Evolutionary conservation across 305 asterid genomes (phyloP).

Genomic region (Fraxinus platypoda): DNA sequence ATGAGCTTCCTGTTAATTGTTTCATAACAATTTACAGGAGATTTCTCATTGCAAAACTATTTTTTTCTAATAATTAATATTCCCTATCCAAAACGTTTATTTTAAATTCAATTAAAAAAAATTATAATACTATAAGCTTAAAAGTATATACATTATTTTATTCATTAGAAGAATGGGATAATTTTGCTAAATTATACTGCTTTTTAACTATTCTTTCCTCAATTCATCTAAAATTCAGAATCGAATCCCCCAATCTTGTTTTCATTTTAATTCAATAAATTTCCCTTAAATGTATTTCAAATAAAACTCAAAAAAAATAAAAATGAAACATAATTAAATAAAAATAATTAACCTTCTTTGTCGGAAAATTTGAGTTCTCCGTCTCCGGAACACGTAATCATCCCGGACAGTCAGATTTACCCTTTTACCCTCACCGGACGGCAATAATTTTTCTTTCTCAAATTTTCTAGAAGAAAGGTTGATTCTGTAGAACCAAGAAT

Average conservation of each 20-base stretch:
- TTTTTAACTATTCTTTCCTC: neutral
- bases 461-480: conserved; percentile 22
- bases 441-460: conserved; percentile 29
- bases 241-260: neutral
- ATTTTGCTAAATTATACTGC: neutral
- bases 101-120: neutral
- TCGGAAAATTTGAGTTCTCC: conserved; percentile 22
- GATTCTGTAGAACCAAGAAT: conserved; percentile 34
- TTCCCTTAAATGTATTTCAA: neutral
- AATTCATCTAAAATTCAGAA: neutral
- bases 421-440: neutral
- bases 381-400: conserved; percentile 18
- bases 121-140: neutral
- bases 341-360: conserved; percentile 27
- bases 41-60: neutral
- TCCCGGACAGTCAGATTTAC: conserved; percentile 1
- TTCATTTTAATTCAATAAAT: neutral
- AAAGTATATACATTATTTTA: neutral
- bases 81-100: neutral
- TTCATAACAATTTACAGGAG: neutral
- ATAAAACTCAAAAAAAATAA: neutral
- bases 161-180: neutral
- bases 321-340: neutral
- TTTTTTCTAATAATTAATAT: neutral
- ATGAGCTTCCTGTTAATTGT: neutral